Conservation (phyloP, 192 early-diverging fungal species). For the Paraglomus occultum region DNA sequence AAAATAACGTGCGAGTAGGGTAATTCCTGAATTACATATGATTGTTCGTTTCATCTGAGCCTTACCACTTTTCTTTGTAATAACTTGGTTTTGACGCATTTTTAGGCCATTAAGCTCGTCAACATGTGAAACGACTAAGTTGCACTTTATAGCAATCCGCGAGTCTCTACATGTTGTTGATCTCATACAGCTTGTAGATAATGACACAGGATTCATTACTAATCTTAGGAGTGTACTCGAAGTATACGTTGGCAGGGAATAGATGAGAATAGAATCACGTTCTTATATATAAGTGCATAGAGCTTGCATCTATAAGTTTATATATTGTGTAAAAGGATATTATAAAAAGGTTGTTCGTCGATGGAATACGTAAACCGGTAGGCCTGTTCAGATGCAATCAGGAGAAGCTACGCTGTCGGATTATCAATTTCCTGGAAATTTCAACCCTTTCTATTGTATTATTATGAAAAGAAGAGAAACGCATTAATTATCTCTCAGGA, state of each 20-base stretch:
- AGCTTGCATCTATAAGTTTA: no score
- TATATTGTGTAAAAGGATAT: no score
- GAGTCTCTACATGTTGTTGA: conserved; percentile 58
- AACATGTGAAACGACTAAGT: conserved; percentile 53
- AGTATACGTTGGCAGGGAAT: conserved; percentile 9
- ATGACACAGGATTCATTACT: conserved; percentile 60
- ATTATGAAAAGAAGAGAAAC: no score
- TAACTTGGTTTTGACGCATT: not conserved
- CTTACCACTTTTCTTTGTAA: not conserved
- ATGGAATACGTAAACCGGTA: no score
- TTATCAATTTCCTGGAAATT: no score
- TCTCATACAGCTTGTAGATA: conserved; percentile 54
- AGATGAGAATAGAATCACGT: no score
- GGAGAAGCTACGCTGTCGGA: no score
- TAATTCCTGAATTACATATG: conserved; percentile 28
- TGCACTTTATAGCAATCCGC: conserved; percentile 60
- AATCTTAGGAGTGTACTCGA: conserved; percentile 47
- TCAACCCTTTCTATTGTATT: no score
- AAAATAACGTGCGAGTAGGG: conserved; percentile 60
- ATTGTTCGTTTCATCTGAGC: not conserved
- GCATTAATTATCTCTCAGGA: no score
- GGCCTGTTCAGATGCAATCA: no score
- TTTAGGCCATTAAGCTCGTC: conserved; percentile 51
- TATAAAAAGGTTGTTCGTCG: no score
- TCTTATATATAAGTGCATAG: no score